A percentile compares a stretch with the other conserved stretches of the same genome.
Conservation (phyloP, 371 early-diverging fungal species). For the Antonospora locustae region DNA sequence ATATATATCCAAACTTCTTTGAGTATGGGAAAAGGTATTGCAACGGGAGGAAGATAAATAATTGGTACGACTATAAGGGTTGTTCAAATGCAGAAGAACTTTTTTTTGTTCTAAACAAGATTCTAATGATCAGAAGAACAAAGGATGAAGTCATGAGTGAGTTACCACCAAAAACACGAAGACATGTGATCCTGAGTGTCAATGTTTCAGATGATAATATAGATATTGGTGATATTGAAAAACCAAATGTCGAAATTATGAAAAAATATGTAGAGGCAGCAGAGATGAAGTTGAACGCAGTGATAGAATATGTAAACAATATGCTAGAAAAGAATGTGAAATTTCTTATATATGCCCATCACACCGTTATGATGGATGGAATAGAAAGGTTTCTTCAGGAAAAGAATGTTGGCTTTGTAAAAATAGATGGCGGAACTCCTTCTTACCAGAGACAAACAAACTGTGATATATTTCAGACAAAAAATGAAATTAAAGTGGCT, state of each 20-base stretch:
- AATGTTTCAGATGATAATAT: slow-evolving; percentile 25
- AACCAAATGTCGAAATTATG: too few relatives aligned
- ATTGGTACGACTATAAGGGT: slow-evolving; percentile 52
- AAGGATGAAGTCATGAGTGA: slow-evolving; percentile 57
- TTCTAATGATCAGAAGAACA: slow-evolving; percentile 58
- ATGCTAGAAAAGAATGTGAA: slow-evolving; percentile 55
- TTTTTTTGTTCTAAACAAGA: slow-evolving; percentile 54
- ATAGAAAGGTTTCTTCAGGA: slow-evolving; percentile 43
- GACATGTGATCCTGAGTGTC: slow-evolving; percentile 54
- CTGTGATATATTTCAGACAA: slow-evolving; percentile 55
- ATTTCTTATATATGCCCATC: slow-evolving; percentile 60
- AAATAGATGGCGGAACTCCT: slow-evolving; percentile 58
- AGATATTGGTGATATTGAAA: too few relatives aligned
- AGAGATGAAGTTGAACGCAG: slow-evolving; percentile 53
- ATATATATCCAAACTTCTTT: slow-evolving; percentile 49
- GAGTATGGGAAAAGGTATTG: slow-evolving; percentile 59
- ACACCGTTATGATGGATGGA: slow-evolving; percentile 54
- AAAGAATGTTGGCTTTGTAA: slow-evolving; percentile 53
- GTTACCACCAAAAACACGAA: slow-evolving; percentile 55
- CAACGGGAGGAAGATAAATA: slow-evolving; percentile 44
- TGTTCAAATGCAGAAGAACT: slow-evolving; percentile 57
- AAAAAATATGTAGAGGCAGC: slow-evolving; percentile 44
- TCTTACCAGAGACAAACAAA: slow-evolving; percentile 40
- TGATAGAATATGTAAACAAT: slow-evolving; percentile 56
- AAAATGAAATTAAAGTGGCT: slow-evolving; percentile 53